Conservation (phyloP, 2,329 filamentous ascomycete genomes). For the Chaetothyriales sp. region DNA sequence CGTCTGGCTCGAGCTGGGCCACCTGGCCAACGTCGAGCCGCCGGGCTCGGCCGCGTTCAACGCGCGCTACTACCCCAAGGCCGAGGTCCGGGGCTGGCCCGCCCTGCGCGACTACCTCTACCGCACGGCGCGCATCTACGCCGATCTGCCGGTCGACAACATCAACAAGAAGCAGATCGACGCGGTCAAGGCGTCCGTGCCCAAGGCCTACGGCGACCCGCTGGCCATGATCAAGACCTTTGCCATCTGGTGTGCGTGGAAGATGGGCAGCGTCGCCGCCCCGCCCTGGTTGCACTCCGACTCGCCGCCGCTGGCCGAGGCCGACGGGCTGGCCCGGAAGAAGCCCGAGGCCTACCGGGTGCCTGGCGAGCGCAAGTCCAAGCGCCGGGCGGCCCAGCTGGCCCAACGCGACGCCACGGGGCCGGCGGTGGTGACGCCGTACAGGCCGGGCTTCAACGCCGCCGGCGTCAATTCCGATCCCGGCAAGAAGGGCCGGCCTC, state of each 20-base stretch:
- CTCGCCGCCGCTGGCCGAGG: constrained; percentile 31
- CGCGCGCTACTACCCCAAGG: constrained; percentile 48
- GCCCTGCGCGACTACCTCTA: constrained; percentile 49
- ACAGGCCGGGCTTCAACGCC: not conserved
- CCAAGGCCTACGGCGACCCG: constrained; percentile 48
- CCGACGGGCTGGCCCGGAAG: constrained; percentile 12
- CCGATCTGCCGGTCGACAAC: constrained; percentile 45
- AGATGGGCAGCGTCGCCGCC: constrained; percentile 49
- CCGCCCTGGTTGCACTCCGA: constrained; percentile 50
- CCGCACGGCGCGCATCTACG: constrained; percentile 48
- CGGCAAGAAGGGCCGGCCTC: constrained; percentile 33
- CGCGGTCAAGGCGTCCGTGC: constrained; percentile 49
- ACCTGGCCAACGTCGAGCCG: constrained; percentile 38
- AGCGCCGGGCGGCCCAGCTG: constrained; percentile 22
- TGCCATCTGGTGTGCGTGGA: constrained; percentile 54
- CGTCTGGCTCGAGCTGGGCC: constrained; percentile 46
- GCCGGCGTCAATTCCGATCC: not conserved
- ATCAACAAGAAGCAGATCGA: constrained; percentile 45
- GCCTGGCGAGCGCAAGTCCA: constrained; percentile 30
- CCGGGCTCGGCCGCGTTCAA: constrained; percentile 43
- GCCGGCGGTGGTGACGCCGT: not conserved
- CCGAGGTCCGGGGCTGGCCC: constrained; percentile 47
- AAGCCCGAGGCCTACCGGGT: constrained; percentile 14
- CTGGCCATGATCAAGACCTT: constrained; percentile 47
- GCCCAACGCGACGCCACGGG: constrained; percentile 1